Evolutionary conservation across 208 protist species (phyloP).

Genomic region (Acanthamoeba culbertsoni): DNA sequence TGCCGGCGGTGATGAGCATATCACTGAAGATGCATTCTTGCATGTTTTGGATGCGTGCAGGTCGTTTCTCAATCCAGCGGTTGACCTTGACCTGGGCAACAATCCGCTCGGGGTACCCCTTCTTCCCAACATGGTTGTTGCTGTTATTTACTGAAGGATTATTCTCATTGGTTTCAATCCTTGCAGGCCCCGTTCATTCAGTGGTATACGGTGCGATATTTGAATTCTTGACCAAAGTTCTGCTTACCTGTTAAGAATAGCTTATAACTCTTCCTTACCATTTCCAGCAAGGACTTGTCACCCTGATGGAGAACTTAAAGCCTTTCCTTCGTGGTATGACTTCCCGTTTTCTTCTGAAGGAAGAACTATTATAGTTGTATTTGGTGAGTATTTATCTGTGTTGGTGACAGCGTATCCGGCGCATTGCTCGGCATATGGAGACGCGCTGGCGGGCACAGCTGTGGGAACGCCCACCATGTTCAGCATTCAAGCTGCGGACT

Average conservation of each 20-base stretch:
- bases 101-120: background rate
- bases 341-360: background rate
- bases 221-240: background rate
- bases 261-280: background rate
- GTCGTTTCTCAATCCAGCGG: constrained; percentile 12
- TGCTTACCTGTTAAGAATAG: background rate
- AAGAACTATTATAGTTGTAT: background rate
- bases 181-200: background rate
- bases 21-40: background rate
- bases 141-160: background rate
- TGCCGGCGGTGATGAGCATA: background rate
- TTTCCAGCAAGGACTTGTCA: background rate
- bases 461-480: constrained; percentile 6
- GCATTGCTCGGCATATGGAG: background rate
- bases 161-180: background rate
- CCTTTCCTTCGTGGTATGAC: background rate
- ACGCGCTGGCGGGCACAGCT: background rate
- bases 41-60: background rate
- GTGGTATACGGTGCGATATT: constrained; percentile 5
- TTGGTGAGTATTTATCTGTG: background rate
- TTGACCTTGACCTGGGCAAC: constrained; percentile 43
- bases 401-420: constrained; percentile 9
- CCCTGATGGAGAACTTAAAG: constrained; percentile 28
- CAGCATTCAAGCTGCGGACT: background rate
- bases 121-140: background rate